Base-by-base conservation (phyloP, 2,329 filamentous ascomycete species). In the Epichloe festucae region DNA sequence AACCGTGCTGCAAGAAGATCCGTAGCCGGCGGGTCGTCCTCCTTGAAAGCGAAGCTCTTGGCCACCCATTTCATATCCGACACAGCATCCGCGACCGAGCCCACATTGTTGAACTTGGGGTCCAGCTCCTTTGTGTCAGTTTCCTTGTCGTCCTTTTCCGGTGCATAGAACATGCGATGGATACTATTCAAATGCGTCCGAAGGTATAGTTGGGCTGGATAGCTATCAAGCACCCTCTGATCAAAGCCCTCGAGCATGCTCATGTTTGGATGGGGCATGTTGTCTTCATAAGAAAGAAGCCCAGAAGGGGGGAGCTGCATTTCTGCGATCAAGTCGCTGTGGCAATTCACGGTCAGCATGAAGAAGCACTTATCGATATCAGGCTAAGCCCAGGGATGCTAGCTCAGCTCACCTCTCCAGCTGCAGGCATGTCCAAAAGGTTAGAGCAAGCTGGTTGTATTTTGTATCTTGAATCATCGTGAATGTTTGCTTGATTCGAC, bases 381-480 rank as follows among this genome's bases (percentile, higher is more conserved):
- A 11, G 36, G 17, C 5, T 6, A 5, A 34, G 34, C 11, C 21
- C 15, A 11, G 31, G 31, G 31, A 31, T 31, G 31, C 31, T 2
- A 31, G 31, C 12, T 35, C 34, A n/a, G 34, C 67, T 58, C 66
- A 88, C 85, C 84, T 95, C 67, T 97, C 91, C 11, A 97, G 75
- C 62, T 97, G 91, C 56, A 96, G 72, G 63, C 88, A 95, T 7
- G 90, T 93, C 91, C 91, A 97, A 61, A 90, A 96, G 0, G 88
- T 85, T 59, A 94, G 77, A 14, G 85, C 73, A 38, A 85, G 73
- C 52, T 84, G 74, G 61, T 89, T 87, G 59, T 68, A 66, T 58
- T 67, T 68, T 52, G 64, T 67, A 40, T 71, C 73, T 40, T 66
- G 68, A 34, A 74, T 67, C 58, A 72, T 59, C 52, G 66, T 56